These are phyloP conservation scores for Quercus wislizeni DNA, from an alignment of 306 rosid species.

Conservation along the genomic window DNA sequence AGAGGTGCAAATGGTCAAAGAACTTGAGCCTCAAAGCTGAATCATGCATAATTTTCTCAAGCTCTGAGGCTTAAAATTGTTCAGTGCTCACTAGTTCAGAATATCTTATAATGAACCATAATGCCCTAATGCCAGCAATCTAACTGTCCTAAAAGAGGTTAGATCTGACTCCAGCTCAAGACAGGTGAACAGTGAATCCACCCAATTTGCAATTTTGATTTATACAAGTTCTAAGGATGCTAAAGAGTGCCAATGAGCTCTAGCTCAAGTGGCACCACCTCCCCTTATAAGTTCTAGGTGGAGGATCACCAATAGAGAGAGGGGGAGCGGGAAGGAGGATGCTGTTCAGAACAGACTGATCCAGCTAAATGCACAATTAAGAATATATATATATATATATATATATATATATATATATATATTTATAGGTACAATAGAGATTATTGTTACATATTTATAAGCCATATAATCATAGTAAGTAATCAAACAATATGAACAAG, in stretches of 20 bases:
- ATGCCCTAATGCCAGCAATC: neutral
- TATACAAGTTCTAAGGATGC: neutral
- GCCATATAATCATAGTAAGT: neutral
- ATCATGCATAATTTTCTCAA: neutral
- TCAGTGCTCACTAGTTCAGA: neutral
- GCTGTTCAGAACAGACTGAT: neutral
- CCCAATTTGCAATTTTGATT: neutral
- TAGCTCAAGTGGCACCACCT: too few relatives aligned
- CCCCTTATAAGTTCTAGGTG: too few relatives aligned
- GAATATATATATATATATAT: neutral
- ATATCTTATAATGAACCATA: neutral
- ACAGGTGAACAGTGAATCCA: neutral
- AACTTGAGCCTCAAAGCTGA: neutral
- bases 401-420: too few relatives aligned
- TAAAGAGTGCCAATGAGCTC: neutral
- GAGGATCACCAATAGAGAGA: too few relatives aligned
- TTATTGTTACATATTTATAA: neutral
- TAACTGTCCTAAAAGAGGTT: neutral
- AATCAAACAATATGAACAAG: neutral
- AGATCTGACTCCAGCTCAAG: neutral
- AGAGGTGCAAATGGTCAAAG: neutral
- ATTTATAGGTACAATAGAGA: neutral
- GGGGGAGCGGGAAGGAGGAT: too few relatives aligned
- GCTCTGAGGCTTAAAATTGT: neutral
- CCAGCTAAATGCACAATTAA: neutral